Evolutionary conservation across 164 flowering plant genomes (phyloP), one percentile per base, ranked within the genome.

Genomic region (Vitis rotundifolia): DNA sequence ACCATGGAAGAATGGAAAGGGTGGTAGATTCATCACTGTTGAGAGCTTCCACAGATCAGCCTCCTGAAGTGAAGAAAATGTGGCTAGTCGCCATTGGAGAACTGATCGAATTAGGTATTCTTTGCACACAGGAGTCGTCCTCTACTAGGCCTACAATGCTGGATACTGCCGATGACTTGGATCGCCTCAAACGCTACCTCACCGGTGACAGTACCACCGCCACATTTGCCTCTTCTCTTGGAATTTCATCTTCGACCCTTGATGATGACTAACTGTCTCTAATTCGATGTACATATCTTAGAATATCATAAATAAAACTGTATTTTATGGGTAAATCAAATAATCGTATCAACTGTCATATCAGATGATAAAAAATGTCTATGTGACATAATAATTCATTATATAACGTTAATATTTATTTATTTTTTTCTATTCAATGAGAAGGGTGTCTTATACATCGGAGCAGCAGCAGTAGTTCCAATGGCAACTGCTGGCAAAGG

Each of bases 131-230:
- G 63, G 79, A 76, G 19, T 61, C 80, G 2, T 71, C 87, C 2
- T 75, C 82, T 11, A 75, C 73, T n/a, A 75, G 87, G 71, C 91
- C 91, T 5, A 77, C 87, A 19, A 87, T 87, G 88, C 86, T 78
- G 15, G 86, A 84, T 63, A 81, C 82, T 0, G 91, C 88, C 1
- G 85, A 87, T 64, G 86, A 82, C 68, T 66, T 87, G 75, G 82
- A 83, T 59, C 83, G 82, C n/a, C 82, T 85, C 37, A 83, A 87
- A 70, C 68, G 78, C 57, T 83, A 83, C 76, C 82, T 85, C 8
- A 28, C 48, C 47, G 90, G 88, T 13, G 88, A 85, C 62, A 80
- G 44, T 37, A 37, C 84, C 8, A 81, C 86, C 10, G 81, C 79
- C n/a, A 84, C 87, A 49, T 80, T 80, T 69, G 79, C 85, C 18